Evolutionary conservation across 2,329 filamentous ascomycete genomes (phyloP).

Genomic region (Phialophora macrospora): DNA sequence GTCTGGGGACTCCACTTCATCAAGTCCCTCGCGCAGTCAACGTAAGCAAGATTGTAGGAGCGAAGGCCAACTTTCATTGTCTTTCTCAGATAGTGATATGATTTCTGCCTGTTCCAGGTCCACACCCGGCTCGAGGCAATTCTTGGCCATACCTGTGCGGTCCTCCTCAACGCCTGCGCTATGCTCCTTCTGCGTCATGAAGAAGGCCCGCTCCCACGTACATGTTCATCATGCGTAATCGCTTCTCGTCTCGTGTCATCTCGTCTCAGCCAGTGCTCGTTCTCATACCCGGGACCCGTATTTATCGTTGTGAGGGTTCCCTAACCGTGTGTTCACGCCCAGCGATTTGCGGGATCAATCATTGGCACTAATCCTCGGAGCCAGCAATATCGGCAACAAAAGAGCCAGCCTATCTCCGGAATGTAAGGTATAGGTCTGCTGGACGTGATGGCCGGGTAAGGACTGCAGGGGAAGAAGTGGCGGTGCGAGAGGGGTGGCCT

Average conservation of each 20-base stretch:
- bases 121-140: neutral
- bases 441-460: neutral
- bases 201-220: neutral
- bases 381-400: neutral
- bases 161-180: conserved; percentile 20
- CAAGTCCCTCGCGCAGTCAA: neutral
- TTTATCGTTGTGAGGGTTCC: neutral
- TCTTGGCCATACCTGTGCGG: neutral
- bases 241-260: neutral
- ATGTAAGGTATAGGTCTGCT: neutral
- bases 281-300: neutral
- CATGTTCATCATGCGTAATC: conserved; percentile 2
- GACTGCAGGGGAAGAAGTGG: neutral
- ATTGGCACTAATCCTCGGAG: neutral
- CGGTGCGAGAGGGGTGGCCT: neutral
- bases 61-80: neutral
- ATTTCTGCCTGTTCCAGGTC: neutral
- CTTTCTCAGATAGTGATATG: neutral
- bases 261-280: neutral
- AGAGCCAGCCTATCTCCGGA: neutral
- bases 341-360: neutral
- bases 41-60: neutral
- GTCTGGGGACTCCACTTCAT: neutral
- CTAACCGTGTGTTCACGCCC: neutral
- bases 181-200: conserved; percentile 10